Evolutionary conservation across 140 eudicot genomes (phyloP), one percentile per base, ranked within the genome.

Genomic region (Erigeron philadelphicus): DNA sequence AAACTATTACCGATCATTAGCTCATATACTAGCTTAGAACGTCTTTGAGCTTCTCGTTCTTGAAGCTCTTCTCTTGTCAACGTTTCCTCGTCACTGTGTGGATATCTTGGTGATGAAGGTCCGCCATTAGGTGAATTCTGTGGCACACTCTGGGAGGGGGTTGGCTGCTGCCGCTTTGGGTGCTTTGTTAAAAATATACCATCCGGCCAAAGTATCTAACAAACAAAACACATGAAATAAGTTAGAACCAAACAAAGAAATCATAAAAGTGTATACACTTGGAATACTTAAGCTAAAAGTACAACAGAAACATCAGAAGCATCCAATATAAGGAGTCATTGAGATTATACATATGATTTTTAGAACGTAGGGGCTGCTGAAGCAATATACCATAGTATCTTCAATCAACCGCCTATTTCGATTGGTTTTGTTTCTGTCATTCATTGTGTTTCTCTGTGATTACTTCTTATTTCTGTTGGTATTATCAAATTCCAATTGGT

Each of bases 121-220:
- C 66, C 84, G 56, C 77, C 74, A 43, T 71, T 66, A 65, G 84
- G 72, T 67, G 86, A 77, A 67, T 19, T 78, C 17, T 63, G 59
- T 47, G 72, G 19, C 75, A 79, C 75, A 55, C 67, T 78, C 66
- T 68, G 52, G 13, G 96, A 31, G 71, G 80, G 72, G 64, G 81
- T 66, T 11, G 95, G 69, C 40, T 65, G 79, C 62, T 78, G 82
- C 55, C 88, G 72, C 70, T 72, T 89, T 66, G 97, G 98, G 81
- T 87, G 97, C 81, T 89, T 93, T 25, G 98, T 93, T 64, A 93
- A 43, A 74, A 93, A 93, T 67, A 89, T 86, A 40, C 98, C 98
- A 66, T 93, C 97, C 8, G 97, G 98, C 98, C 98, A 93, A 67
- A 93, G 96, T 75, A 93, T 93, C 98, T 93, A 75, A 19, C 86